Percentiles rank a stretch among this genome's conserved stretches.
Conservation (phyloP, 2,329 filamentous ascomycete species). For the Paraphoma chrysanthemicola region DNA sequence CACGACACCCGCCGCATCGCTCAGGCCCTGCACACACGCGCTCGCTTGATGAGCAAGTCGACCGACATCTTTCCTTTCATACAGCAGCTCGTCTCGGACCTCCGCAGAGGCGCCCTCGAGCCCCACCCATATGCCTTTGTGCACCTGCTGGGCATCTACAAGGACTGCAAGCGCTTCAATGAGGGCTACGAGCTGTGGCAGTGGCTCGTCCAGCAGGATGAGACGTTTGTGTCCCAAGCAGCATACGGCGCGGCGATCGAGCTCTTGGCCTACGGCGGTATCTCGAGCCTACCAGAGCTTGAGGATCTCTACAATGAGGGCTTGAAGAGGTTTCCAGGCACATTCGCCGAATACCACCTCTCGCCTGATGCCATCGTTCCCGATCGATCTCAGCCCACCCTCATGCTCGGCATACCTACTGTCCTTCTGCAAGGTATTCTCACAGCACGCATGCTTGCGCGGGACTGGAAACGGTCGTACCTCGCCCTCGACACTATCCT, state of each 20-base stretch:
- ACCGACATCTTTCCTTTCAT: slow-evolving; percentile 37
- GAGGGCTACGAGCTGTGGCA: slow-evolving; percentile 54
- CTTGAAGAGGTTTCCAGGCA: slow-evolving; percentile 56
- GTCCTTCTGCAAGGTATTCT: slow-evolving; percentile 57
- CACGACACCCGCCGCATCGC: slow-evolving; percentile 42
- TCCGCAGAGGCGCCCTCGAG: slow-evolving; percentile 43
- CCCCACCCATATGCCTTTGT: slow-evolving; percentile 50
- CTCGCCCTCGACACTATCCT: slow-evolving; percentile 58
- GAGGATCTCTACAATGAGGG: slow-evolving; percentile 56
- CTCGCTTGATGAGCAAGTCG: slow-evolving; percentile 28
- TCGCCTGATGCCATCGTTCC: slow-evolving; percentile 55
- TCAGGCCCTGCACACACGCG: slow-evolving; percentile 44
- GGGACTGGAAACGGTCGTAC: slow-evolving; percentile 58
- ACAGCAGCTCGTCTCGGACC: slow-evolving; percentile 49
- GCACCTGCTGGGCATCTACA: slow-evolving; percentile 57
- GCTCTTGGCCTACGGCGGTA: slow-evolving; percentile 52
- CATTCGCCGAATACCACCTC: slow-evolving; percentile 56
- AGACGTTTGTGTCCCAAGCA: slow-evolving; percentile 49
- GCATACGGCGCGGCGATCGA: slow-evolving; percentile 61
- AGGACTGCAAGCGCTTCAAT: slow-evolving; percentile 51
- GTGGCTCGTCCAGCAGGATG: slow-evolving; percentile 54
- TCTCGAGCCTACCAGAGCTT: slow-evolving; percentile 48
- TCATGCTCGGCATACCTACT: slow-evolving; percentile 48
- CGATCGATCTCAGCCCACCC: slow-evolving; percentile 46
- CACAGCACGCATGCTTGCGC: slow-evolving; percentile 53